These are phyloP conservation scores for Schizosaccharomyces octosporus DNA, from an alignment of 805 yeast species.

Conservation along the genomic window DNA sequence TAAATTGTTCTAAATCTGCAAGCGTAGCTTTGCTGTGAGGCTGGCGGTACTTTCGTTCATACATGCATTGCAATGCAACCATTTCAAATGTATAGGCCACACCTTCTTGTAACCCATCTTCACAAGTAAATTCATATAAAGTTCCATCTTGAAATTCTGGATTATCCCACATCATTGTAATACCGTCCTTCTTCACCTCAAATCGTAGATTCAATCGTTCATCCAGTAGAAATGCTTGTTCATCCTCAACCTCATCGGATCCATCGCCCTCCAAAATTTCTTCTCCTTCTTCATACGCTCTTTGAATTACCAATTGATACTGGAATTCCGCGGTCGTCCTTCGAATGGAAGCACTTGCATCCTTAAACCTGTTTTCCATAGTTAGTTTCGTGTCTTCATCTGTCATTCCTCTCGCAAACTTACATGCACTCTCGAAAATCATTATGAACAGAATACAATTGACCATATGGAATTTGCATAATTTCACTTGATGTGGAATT, in stretches of 20 bases:
- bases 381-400: not conserved
- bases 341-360: slow-evolving; percentile 50
- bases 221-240: slow-evolving; percentile 45
- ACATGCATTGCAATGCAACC: slow-evolving; percentile 42
- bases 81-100: slow-evolving; percentile 39
- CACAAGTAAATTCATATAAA: slow-evolving; percentile 53
- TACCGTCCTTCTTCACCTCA: slow-evolving; percentile 27
- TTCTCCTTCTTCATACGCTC: slow-evolving; percentile 46
- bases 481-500: slow-evolving; percentile 21
- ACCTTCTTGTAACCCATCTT: slow-evolving; percentile 21
- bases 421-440: slow-evolving; percentile 43
- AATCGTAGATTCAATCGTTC: slow-evolving; percentile 32
- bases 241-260: slow-evolving; percentile 24
- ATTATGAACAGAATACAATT: slow-evolving; percentile 50
- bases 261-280: slow-evolving; percentile 20
- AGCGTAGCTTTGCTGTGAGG: slow-evolving; percentile 17
- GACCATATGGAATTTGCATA: slow-evolving; percentile 53
- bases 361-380: slow-evolving; percentile 31
- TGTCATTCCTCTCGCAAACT: slow-evolving; percentile 1
- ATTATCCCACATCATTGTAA: slow-evolving; percentile 58
- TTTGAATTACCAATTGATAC: slow-evolving; percentile 46
- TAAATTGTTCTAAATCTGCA: slow-evolving; percentile 32
- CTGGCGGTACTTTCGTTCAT: slow-evolving; percentile 44
- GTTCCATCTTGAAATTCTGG: slow-evolving; percentile 71
- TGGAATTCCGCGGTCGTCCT: slow-evolving; percentile 39